phyloP scores from a whole-genome alignment of 2,329 filamentous ascomycete species.

The Alternaria conjuncta region DNA sequence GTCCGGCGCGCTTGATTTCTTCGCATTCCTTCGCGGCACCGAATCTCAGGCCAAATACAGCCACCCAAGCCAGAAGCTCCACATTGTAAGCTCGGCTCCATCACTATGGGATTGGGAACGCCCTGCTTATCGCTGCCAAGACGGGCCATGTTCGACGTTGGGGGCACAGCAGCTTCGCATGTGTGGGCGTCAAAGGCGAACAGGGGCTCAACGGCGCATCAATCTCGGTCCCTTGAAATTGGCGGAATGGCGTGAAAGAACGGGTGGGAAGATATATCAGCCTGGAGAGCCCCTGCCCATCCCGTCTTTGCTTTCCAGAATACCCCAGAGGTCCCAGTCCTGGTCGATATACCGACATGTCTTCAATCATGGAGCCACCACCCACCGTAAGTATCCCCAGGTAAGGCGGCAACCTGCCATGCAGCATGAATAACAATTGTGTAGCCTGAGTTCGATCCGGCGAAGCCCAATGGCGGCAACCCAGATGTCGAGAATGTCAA shows the following conservation, averaged over 20 bases:
- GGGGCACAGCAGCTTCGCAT: conserved; percentile 25
- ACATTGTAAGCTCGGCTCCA: conserved; percentile 15
- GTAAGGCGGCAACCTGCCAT: background rate
- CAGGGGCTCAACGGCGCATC: conserved; percentile 11
- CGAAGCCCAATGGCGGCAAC: conserved; percentile 62
- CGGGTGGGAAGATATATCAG: conserved; percentile 25
- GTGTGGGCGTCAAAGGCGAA: conserved; percentile 19
- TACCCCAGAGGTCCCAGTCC: conserved; percentile 1
- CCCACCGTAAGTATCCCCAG: conserved; percentile 19
- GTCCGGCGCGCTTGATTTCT: conserved; percentile 14
- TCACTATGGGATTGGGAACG: conserved; percentile 12
- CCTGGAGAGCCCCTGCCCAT: conserved; percentile 19
- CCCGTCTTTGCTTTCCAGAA: conserved; percentile 4
- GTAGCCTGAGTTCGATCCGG: conserved; percentile 50
- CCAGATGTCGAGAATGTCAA: conserved; percentile 62
- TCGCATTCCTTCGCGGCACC: conserved; percentile 6
- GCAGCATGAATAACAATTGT: background rate
- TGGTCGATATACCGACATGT: background rate
- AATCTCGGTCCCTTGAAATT: conserved; percentile 18
- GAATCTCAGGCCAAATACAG: conserved; percentile 13
- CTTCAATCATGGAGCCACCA: conserved; percentile 24
- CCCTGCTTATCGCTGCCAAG: conserved; percentile 45
- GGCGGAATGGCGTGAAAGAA: conserved; percentile 5
- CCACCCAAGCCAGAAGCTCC: conserved; percentile 9
- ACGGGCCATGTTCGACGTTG: conserved; percentile 17